Base-by-base conservation (phyloP, 2,329 filamentous ascomycete genomes). In the Neurospora crassa region DNA sequence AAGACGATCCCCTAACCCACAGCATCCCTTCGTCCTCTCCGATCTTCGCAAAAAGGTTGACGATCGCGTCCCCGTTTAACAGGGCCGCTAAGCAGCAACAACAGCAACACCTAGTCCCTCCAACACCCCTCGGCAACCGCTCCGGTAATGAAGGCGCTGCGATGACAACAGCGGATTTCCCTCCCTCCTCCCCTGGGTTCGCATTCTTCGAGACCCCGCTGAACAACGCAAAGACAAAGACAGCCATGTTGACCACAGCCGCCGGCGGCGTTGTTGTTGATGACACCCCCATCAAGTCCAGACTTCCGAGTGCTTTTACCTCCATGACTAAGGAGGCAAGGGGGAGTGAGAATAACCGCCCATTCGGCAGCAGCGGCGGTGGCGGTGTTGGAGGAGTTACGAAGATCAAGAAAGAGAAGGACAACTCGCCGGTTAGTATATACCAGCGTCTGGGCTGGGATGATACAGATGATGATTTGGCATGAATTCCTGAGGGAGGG, bases 361-460 rank as follows among this genome's bases (percentile, higher is more conserved):
- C 16, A 2, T 37, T 63, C 2, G 37, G 29, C 16, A 18, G 53
- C 4, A 68, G 24, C 37, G 68, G 47, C 24, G 70, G 43, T 41
- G 41, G 29, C 42, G 45, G 70, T 11, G 45, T 40, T n/a, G 70
- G 24, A 68, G 12, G 70, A 73, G 72, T 20, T n/a, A 18, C 53
- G 0, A 63, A 63, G 7, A 63, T 63, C 29, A 63, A 73, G 71
- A 71, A 72, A n/a, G 74, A 74, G 69, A 80, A 77, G 72, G 78
- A 78, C 42, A 63, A 8, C 3, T 37, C 53, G 16, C 24, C 24
- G 29, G 73, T 80, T 73, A 85, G 84, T 12, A 85, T 89, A 69
- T 89, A 86, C 74, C 82, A 87, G 75, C 81, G 80, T 74, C 78
- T 89, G 59, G 87, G 87, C 67, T 89, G 87, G 87, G 86, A 88